Evolutionary conservation across 106 monocot genomes (phyloP).

Genomic region (Iris macrosiphon): DNA sequence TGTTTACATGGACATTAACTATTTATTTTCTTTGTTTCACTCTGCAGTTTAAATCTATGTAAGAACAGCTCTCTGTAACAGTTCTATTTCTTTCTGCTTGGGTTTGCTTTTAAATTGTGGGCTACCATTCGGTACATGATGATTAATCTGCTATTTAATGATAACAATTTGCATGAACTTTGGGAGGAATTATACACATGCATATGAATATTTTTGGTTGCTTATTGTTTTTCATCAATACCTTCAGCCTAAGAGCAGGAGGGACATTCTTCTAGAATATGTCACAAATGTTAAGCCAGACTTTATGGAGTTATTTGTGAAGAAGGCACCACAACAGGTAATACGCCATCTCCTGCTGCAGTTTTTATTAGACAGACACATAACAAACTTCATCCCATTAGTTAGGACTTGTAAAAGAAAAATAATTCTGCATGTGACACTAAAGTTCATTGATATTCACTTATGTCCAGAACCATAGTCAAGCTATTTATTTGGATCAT

Average conservation of each 20-base stretch:
- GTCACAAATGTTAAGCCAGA: slow-evolving; percentile 90
- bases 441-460: neutral
- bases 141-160: too few species aligned
- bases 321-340: slow-evolving; percentile 84
- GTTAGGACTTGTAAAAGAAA: neutral
- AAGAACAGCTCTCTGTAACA: too few species aligned
- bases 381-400: neutral
- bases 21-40: too few species aligned
- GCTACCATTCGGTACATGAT: too few species aligned
- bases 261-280: slow-evolving; percentile 87
- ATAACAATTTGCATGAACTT: too few species aligned
- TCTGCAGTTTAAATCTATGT: too few species aligned
- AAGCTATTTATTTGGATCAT: neutral
- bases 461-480: neutral
- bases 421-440: neutral
- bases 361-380: neutral
- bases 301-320: slow-evolving; percentile 82
- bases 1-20: too few species aligned
- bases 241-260: slow-evolving; percentile 64
- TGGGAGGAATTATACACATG: too few species aligned
- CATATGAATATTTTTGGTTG: too few species aligned
- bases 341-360: neutral
- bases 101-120: too few species aligned
- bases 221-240: neutral
- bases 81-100: too few species aligned